Evolutionary conservation across 1,139 yeast genomes (phyloP), one percentile per base, ranked within the genome.

Genomic region (Keqinozyma sinolaborantium): DNA sequence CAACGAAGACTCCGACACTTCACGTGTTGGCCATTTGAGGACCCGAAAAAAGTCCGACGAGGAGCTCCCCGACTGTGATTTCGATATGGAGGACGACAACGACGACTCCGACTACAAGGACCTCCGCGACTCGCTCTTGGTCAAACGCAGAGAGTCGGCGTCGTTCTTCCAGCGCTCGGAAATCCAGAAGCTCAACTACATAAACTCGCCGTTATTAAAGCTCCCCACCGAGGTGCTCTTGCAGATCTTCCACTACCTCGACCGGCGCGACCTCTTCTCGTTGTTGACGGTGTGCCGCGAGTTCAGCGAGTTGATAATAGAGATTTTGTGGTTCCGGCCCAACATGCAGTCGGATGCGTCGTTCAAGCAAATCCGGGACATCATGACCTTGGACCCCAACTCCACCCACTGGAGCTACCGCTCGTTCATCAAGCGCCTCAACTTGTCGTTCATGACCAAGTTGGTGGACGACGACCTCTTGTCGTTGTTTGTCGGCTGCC

Each of bases 261-360:
- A 76, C 28, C 66, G 83, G 30, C 73, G 72, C 40, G 95, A 88
- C 53, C 68, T 84, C 44, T 79, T 79, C 38, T 68, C 80, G 10
- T 64, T 87, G 26, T 63, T 87, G 39, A 70, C 88, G 2, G 94
- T 88, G 7, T 88, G 95, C 56, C 77, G 77, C 44, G 75, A 80
- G 41, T 88, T 95, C 83, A 87, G 90, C 19, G 77, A 79, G 42
- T 65, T 86, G 29, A 79, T 87, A 14, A 78, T 88, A 11, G 95
- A 87, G 50, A 70, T 83, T 33, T 64, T 90, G 25, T 90, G 97
- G 95, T 85, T 86, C 52, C 74, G 97, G 40, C 97, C 97, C 2
- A 82, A 80, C 39, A 83, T 76, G 62, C 83, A 72, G 50, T 75
- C 72, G 44, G 75, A 68, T 41, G 45, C 53, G 3, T 74, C 78